Evolutionary conservation across 768 basidiomycete genomes (phyloP).

Genomic region (Lentinula guzmanii): DNA sequence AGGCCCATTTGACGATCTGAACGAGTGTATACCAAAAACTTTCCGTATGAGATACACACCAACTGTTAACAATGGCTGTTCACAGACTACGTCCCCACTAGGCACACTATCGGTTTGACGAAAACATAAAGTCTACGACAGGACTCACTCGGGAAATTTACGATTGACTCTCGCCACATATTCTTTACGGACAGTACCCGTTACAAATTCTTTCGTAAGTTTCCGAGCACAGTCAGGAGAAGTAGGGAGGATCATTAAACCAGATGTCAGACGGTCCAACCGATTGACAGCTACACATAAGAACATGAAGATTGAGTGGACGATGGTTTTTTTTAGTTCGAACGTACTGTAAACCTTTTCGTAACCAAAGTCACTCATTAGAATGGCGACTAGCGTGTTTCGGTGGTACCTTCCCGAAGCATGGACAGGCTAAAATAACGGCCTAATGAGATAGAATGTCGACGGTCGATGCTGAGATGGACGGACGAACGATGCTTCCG

Average conservation of each 20-base stretch:
- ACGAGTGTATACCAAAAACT: background rate
- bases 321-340: conserved; percentile 1
- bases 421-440: conserved; percentile 69
- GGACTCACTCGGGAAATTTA: conserved; percentile 74
- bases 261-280: conserved; percentile 90
- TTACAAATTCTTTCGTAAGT: conserved; percentile 77
- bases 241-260: conserved; percentile 89
- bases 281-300: conserved; percentile 78
- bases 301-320: background rate
- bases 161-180: conserved; percentile 89
- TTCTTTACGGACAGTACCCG: conserved; percentile 80
- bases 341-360: conserved; percentile 77
- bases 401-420: conserved; percentile 86
- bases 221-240: conserved; percentile 59
- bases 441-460: conserved; percentile 9
- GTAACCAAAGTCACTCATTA: conserved; percentile 79
- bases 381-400: conserved; percentile 83
- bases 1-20: conserved; percentile 95
- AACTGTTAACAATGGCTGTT: conserved; percentile 77
- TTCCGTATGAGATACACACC: background rate
- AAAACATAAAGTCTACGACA: background rate
- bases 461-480: conserved; percentile 7
- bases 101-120: background rate
- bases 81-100: conserved; percentile 78
- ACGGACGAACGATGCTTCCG: conserved; percentile 80